Evolutionary conservation across 2,329 filamentous ascomycete genomes (phyloP), one percentile per base, ranked within the genome.

Genomic region (Chaetomium sp.): DNA sequence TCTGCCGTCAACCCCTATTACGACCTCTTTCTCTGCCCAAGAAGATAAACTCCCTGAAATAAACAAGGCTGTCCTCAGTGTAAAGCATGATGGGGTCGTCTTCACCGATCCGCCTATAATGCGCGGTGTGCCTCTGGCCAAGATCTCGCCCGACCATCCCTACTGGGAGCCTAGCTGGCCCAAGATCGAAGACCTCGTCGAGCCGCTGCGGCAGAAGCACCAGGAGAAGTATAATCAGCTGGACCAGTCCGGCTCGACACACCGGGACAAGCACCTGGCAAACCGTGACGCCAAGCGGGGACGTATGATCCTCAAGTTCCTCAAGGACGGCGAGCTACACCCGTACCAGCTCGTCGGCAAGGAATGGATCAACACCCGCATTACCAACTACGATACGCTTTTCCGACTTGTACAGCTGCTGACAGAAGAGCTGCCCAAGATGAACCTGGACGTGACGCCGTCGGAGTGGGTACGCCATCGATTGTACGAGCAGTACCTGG

Each of bases 121-220:
- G 62, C 70, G 71, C 35, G 79, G 78, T 2, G 78, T 81, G 1
- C 80, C 80, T 0, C 60, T 82, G 2, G 73, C 69, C 40, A 79
- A 79, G 63, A 80, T 83, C 49, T 67, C 73, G 42, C 68, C 72
- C 12, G 66, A 62, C 6, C 75, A 83, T 42, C 75, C 77, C 0
- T 82, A 82, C 64, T 84, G 80, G 80, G 79, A 82, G 11, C 65
- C 72, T 0, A 71, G 73, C 4, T 84, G 80, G 80, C 72, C 72
- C 9, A 67, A 74, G 3, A 67, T 81, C 4, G 72, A 73, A 53
- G 64, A 66, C 1, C 59, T 73, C 6, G 74, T 81, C 6, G 68
- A 72, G 44, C 70, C 72, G 0, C 70, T 74, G 38, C 67, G 80
- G 6, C 69, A 74, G 6, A 72, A 71, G 41, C 81, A 79, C 77